Conservation (phyloP, 2,329 filamentous ascomycete species). For the Metarhizium guizhouense region DNA sequence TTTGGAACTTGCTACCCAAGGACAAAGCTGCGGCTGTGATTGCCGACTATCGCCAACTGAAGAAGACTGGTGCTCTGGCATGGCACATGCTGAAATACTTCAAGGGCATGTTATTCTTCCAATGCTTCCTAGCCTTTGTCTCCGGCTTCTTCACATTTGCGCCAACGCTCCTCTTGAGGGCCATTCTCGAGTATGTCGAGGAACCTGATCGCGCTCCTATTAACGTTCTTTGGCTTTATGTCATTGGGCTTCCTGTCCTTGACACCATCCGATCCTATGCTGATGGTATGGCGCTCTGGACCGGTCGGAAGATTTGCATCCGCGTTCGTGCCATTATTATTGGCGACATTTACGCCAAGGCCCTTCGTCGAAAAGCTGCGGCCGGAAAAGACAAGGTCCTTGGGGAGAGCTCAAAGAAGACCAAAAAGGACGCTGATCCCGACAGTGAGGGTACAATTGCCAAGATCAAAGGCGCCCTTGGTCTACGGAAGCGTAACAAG, state of each 20-base stretch:
- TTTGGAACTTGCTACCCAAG: slow-evolving; percentile 84
- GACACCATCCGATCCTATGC: slow-evolving; percentile 74
- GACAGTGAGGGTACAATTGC: slow-evolving; percentile 32
- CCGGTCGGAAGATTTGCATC: slow-evolving; percentile 90
- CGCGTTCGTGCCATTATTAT: slow-evolving; percentile 89
- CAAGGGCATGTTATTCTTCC: slow-evolving; percentile 62
- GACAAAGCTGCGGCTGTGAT: slow-evolving; percentile 82
- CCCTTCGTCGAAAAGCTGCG: slow-evolving; percentile 80
- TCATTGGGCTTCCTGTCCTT: slow-evolving; percentile 78
- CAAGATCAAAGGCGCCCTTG: slow-evolving; percentile 47
- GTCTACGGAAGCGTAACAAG: slow-evolving; percentile 50
- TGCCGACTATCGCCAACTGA: slow-evolving; percentile 73
- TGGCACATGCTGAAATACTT: slow-evolving; percentile 82
- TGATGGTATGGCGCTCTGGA: slow-evolving; percentile 83
- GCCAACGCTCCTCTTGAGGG: slow-evolving; percentile 82
- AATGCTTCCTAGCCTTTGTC: slow-evolving; percentile 72
- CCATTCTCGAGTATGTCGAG: slow-evolving; percentile 92
- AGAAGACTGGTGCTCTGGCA: slow-evolving; percentile 70
- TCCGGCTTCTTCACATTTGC: slow-evolving; percentile 81
- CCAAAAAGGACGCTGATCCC: slow-evolving; percentile 25
- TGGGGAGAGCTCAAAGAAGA: slow-evolving; percentile 30
- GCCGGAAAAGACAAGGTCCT: slow-evolving; percentile 66
- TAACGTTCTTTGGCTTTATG: slow-evolving; percentile 93
- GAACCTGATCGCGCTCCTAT: slow-evolving; percentile 62
- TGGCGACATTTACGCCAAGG: slow-evolving; percentile 95